Evolutionary conservation across 2,329 filamentous ascomycete species (phyloP), one percentile per base, ranked within the genome.

Genomic region (Biscogniauxia sp.): DNA sequence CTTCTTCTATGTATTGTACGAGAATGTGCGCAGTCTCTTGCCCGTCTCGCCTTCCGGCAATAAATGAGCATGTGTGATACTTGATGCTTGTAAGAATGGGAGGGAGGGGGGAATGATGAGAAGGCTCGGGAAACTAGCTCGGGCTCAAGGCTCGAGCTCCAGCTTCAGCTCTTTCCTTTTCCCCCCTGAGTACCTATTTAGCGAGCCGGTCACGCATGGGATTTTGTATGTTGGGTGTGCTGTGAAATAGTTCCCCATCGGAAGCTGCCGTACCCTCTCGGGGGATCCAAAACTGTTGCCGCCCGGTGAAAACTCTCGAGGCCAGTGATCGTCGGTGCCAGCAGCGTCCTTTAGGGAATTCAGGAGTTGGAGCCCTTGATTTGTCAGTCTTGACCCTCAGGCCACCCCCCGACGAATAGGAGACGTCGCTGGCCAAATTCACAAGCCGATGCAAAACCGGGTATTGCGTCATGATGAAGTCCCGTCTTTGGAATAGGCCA

Each of bases 401-500:
- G 15, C 15, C 37, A 9, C 37, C 23, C 23, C 23, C 23, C 23
- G 37, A 45, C 37, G 15, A 45, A 45, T 45, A n/a, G 37, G 37
- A 45, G 17, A n/a, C 11, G 11, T 59, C 5, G 23, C 55, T 51
- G 53, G 49, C 32, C 45, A 53, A 52, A 55, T 49, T 53, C 26
- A 56, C 49, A 58, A 37, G 53, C 54, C 32, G 56, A 51, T 51
- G 56, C 52, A 37, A 61, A 45, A 61, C 20, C 52, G 28, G 20
- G 49, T 37, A 54, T 68, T 70, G 69, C 69, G 69, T 70, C 69
- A 70, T 70, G 63, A 64, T 63, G 64, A 65, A 61, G 53, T 58
- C 56, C 61, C 59, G 26, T 54, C 50, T 26, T 37, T 49, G 62
- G 54, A 20, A 54, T 56, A 57, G 57, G 56, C 61, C 62, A 68